Base-by-base conservation (phyloP, 2,329 filamentous ascomycete genomes). In the Ophiocordyceps camponoti-saundersi region DNA sequence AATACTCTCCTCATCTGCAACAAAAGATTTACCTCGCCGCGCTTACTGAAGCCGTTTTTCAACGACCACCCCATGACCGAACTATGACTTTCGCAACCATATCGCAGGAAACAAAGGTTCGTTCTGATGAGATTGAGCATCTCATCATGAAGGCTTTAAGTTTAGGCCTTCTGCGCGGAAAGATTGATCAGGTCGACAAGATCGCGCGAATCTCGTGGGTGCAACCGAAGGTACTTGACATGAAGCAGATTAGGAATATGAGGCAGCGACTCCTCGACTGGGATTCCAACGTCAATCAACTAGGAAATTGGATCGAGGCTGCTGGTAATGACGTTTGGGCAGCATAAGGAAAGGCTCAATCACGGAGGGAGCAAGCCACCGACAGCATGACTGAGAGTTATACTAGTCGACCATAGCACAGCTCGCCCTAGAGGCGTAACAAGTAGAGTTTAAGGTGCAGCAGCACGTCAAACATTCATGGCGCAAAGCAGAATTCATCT, bases 71-170 rank as follows among this genome's bases (percentile, higher is more conserved):
- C 29, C 92, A 98, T 62, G 87, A 96, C 70, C 85, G 92, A 52
- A 82, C 87, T 57, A 92, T 98, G 82, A 84, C 84, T 5, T 98
- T 98, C 67, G 69, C 72, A 46, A 85, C 87, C 45, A 95, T 98
- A 59, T 78, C 85, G 6, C 74, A 83, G 54, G 90, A 96, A 70
- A 98, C 92, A 3, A 94, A 95, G 66, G 89, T 98, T 46, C 77
- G 80, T 55, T 78, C 80, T 3, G 80, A 92, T 57, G 87, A 96
- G 69, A 96, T 98, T 55, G 92, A 98, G 72, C 90, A 96, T 63
- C 70, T 98, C 53, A 85, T 98, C 58, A 98, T 98, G 92, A 96
- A 95, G 73, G 92, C 92, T n/a, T 68, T 98, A 57, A 95, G 89
- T 59, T 67, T 98, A 55, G 92, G 92, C 1, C 71, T 98, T 55